A percentile compares a stretch with the other conserved stretches of the same genome.
phyloP scores from a whole-genome alignment of 371 early-diverging fungal genomes.

The Mucor sp. region DNA sequence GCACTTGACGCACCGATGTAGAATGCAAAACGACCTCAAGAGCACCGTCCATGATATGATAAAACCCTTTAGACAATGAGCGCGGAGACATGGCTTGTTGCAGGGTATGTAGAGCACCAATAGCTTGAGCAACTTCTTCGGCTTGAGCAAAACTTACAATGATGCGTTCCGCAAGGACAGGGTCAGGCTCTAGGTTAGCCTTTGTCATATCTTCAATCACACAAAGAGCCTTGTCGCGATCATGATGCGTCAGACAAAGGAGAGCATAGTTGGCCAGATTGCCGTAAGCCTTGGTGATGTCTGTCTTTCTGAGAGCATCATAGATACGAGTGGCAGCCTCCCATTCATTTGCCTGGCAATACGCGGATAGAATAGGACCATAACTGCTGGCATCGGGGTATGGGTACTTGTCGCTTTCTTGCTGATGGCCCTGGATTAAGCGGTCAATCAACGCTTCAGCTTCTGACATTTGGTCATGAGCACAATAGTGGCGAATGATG shows the following conservation, averaged over 20 bases:
- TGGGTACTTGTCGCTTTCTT: conserved; percentile 21
- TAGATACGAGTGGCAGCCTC: conserved; percentile 36
- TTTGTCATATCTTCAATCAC: conserved; percentile 43
- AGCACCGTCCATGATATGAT: conserved; percentile 21
- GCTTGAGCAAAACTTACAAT: conserved; percentile 21
- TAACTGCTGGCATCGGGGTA: conserved; percentile 48
- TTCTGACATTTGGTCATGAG: conserved; percentile 23
- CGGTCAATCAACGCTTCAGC: conserved; percentile 35
- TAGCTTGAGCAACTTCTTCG: conserved; percentile 24
- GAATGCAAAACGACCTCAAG: conserved; percentile 8
- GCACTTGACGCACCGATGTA: conserved; percentile 2
- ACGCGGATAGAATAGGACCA: conserved; percentile 49
- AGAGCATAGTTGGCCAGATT: conserved; percentile 52
- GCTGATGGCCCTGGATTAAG: conserved; percentile 14
- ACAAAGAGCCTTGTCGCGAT: conserved; percentile 20
- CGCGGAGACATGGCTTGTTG: conserved; percentile 31
- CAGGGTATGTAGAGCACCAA: conserved; percentile 28
- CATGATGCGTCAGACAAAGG: conserved; percentile 32
- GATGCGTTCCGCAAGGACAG: conserved; percentile 36
- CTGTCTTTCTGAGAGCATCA: conserved; percentile 30
- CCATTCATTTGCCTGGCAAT: conserved; percentile 32
- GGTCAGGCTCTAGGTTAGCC: conserved; percentile 46
- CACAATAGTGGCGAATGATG: conserved; percentile 49
- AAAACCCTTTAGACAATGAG: conserved; percentile 22
- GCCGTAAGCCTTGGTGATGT: conserved; percentile 49